phyloP scores from a whole-genome alignment of 176 grass and related monocot genomes.

The Avena insularis region DNA sequence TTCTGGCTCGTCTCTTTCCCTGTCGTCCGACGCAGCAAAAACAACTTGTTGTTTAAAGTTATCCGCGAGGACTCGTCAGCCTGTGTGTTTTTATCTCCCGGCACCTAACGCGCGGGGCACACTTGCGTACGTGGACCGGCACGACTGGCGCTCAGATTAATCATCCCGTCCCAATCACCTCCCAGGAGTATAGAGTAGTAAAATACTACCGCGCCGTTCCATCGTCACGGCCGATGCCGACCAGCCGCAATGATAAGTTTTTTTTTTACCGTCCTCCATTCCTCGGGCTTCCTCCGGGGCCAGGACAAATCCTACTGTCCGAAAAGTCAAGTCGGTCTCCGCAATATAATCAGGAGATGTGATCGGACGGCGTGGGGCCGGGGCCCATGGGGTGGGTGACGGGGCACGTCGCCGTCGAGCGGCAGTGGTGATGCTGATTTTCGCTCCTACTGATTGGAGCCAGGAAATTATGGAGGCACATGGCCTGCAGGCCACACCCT shows the following conservation, averaged over 20 bases:
- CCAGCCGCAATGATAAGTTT: slow-evolving; percentile 1
- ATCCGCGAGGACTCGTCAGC: slow-evolving; percentile 27
- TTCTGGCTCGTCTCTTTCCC: background rate
- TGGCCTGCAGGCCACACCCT: slow-evolving; percentile 1
- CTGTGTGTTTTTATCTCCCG: background rate
- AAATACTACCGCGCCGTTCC: background rate
- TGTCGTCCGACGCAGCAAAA: slow-evolving; percentile 10
- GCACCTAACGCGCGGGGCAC: slow-evolving; percentile 7
- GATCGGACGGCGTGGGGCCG: background rate
- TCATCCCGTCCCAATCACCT: background rate
- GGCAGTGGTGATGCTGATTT: background rate
- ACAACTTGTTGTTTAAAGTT: background rate
- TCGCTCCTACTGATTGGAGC: slow-evolving; percentile 13
- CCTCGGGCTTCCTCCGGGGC: background rate
- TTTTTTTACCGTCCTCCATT: background rate
- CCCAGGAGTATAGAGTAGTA: background rate
- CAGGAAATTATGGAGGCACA: slow-evolving; percentile 6
- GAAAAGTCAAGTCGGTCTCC: slow-evolving; percentile 31
- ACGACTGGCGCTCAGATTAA: slow-evolving; percentile 18
- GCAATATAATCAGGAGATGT: background rate
- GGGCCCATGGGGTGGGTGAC: background rate
- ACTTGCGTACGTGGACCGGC: slow-evolving; percentile 30
- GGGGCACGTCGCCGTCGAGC: slow-evolving; percentile 36
- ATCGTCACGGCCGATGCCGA: slow-evolving; percentile 29
- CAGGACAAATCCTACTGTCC: background rate